Conservation (phyloP, 177 flowering plant genomes). For the Vitis hybrid region DNA sequence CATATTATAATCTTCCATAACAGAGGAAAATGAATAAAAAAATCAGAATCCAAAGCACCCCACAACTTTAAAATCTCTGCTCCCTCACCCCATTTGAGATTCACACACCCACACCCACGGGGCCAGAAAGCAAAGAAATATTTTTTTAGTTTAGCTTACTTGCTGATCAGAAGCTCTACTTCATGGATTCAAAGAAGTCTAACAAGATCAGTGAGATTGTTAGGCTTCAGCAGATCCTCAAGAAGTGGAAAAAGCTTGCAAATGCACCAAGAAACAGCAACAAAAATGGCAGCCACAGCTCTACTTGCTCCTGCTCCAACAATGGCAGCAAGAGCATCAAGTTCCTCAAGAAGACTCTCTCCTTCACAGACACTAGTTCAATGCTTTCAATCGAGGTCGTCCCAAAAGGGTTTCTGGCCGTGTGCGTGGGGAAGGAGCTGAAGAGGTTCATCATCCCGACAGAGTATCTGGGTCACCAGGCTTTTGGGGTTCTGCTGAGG, state of each 20-base stretch:
- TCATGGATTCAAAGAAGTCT: constrained; percentile 66
- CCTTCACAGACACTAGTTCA: constrained; percentile 44
- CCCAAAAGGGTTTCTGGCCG: constrained; percentile 79
- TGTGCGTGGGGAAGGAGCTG: constrained; percentile 70
- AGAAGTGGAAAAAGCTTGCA: constrained; percentile 84
- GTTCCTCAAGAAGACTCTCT: constrained; percentile 70
- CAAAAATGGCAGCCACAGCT: background rate
- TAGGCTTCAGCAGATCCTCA: constrained; percentile 80
- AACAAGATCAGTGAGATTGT: constrained; percentile 89
- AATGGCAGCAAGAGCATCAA: constrained; percentile 45
- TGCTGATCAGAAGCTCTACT: too few species aligned
- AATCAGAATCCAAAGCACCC: constrained; percentile 10
- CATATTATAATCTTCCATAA: background rate
- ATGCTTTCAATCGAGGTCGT: constrained; percentile 27
- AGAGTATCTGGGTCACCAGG: constrained; percentile 63
- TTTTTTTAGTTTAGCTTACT: background rate
- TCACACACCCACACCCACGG: background rate
- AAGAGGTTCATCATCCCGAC: constrained; percentile 76
- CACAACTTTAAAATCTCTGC: constrained; percentile 1
- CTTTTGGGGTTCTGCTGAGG: constrained; percentile 54
- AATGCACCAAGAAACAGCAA: constrained; percentile 39
- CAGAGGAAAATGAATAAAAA: constrained; percentile 5
- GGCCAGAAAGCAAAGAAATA: background rate
- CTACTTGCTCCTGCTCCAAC: background rate
- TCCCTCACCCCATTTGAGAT: background rate